Evolutionary conservation across 2,329 filamentous ascomycete species (phyloP).

Genomic region (Rhexocercosporidium sp.): DNA sequence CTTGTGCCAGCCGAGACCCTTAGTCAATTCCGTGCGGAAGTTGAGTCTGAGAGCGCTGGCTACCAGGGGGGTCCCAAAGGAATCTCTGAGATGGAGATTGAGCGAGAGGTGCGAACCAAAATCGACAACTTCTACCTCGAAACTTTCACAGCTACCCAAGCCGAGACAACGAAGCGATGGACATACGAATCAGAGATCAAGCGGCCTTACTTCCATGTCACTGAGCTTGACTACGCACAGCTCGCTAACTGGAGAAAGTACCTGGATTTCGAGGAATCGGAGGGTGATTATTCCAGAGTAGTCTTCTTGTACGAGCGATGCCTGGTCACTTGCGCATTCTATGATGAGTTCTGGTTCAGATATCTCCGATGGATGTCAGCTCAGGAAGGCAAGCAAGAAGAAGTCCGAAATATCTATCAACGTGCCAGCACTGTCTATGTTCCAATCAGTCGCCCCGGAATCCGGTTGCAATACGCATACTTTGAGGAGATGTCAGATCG

Average conservation of each 20-base stretch:
- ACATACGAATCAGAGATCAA: slow-evolving; percentile 95
- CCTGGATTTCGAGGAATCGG: slow-evolving; percentile 89
- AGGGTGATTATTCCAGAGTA: slow-evolving; percentile 76
- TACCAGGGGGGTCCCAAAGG: slow-evolving; percentile 61
- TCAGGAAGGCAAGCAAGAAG: slow-evolving; percentile 81
- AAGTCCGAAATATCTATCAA: slow-evolving; percentile 90
- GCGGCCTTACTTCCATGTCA: slow-evolving; percentile 95
- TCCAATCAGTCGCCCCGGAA: slow-evolving; percentile 81
- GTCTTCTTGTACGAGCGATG: slow-evolving; percentile 93
- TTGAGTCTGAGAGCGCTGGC: slow-evolving; percentile 66
- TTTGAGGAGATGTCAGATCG: slow-evolving; percentile 89
- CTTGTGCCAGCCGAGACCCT: slow-evolving; percentile 73
- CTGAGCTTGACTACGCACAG: slow-evolving; percentile 85
- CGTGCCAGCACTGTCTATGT: slow-evolving; percentile 85
- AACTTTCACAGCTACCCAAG: slow-evolving; percentile 79
- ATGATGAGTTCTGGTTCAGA: slow-evolving; percentile 98
- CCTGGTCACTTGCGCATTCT: slow-evolving; percentile 88
- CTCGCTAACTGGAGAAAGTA: slow-evolving; percentile 94
- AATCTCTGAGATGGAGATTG: slow-evolving; percentile 72
- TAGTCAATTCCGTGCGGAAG: slow-evolving; percentile 70
- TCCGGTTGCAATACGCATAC: slow-evolving; percentile 89
- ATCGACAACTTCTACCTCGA: slow-evolving; percentile 83
- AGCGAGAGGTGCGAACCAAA: slow-evolving; percentile 79
- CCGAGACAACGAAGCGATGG: slow-evolving; percentile 91
- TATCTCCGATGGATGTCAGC: slow-evolving; percentile 93